phyloP scores from a whole-genome alignment of 495 filamentous ascomycete genomes.

The Lasiosphaeriaceae sp. region DNA sequence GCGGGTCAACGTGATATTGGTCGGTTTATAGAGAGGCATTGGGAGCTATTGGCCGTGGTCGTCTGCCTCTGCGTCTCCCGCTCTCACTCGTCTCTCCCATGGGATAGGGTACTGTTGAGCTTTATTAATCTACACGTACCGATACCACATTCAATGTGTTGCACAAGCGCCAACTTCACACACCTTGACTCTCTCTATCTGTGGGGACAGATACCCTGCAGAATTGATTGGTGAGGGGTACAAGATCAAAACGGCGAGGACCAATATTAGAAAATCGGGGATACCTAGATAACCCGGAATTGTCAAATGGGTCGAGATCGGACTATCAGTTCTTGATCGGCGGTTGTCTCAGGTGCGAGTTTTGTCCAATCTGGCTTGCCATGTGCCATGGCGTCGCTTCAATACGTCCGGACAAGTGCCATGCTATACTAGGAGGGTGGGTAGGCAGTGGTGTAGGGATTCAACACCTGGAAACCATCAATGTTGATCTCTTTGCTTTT shows the following conservation, averaged over 20 bases:
- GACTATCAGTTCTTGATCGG: not conserved
- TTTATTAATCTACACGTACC: not conserved
- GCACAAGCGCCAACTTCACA: no score
- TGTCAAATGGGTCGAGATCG: not conserved
- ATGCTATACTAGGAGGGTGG: not conserved
- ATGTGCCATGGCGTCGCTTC: not conserved
- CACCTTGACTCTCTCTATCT: no score
- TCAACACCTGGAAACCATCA: not conserved
- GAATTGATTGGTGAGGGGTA: conserved; percentile 9
- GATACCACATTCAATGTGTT: not conserved
- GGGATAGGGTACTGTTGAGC: conserved; percentile 15
- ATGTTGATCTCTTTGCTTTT: not conserved
- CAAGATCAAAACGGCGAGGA: not conserved
- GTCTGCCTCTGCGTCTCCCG: not conserved
- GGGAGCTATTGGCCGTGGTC: no score
- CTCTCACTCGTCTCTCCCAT: not conserved
- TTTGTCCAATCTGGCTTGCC: not conserved
- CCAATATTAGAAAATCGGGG: not conserved
- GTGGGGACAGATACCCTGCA: not conserved
- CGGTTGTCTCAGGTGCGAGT: not conserved
- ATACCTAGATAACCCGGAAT: not conserved
- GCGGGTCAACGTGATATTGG: no score
- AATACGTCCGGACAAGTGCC: not conserved
- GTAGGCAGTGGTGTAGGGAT: not conserved
- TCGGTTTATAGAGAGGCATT: no score